Evolutionary conservation across 495 filamentous ascomycete genomes (phyloP).

Genomic region (Penicillium herquei): DNA sequence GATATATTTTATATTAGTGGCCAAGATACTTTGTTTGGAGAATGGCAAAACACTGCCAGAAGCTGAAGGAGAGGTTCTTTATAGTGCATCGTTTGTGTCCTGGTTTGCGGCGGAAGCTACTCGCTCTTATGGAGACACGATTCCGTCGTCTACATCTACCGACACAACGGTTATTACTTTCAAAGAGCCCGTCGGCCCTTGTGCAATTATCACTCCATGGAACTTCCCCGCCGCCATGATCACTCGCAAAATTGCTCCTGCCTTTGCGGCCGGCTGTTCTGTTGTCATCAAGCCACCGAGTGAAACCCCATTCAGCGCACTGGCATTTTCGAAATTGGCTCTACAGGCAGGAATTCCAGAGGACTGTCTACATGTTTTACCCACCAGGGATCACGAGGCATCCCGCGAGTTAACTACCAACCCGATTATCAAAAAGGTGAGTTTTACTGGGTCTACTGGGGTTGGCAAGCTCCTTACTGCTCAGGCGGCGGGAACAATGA

Average conservation of each 20-base stretch:
- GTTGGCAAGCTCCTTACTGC: conserved; percentile 1
- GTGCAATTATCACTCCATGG: conserved; percentile 37
- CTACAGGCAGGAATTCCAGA: not conserved
- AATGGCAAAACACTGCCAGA: conserved; percentile 50
- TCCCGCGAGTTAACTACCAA: not conserved
- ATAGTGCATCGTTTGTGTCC: conserved; percentile 46
- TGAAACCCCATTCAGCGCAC: not conserved
- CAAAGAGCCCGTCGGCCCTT: conserved; percentile 36
- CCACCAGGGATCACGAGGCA: not conserved
- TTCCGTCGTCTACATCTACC: conserved; percentile 17
- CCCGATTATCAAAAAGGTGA: not conserved
- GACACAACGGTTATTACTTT: conserved; percentile 19
- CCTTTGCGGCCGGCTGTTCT: conserved; percentile 36
- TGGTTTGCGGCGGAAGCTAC: conserved; percentile 59
- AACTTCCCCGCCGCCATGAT: conserved; percentile 41
- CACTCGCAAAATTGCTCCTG: conserved; percentile 35
- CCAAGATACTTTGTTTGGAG: conserved; percentile 49
- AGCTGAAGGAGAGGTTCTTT: conserved; percentile 45
- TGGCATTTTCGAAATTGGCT: not conserved
- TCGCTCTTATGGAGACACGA: conserved; percentile 49
- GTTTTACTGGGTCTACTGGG: conserved; percentile 1
- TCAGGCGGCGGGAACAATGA: not conserved
- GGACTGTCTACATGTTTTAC: not conserved
- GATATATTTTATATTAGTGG: no score
- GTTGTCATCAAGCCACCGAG: not conserved